Evolutionary conservation across 306 rosid species (phyloP), one percentile per base, ranked within the genome.

Genomic region (Glycyrrhiza uralensis): DNA sequence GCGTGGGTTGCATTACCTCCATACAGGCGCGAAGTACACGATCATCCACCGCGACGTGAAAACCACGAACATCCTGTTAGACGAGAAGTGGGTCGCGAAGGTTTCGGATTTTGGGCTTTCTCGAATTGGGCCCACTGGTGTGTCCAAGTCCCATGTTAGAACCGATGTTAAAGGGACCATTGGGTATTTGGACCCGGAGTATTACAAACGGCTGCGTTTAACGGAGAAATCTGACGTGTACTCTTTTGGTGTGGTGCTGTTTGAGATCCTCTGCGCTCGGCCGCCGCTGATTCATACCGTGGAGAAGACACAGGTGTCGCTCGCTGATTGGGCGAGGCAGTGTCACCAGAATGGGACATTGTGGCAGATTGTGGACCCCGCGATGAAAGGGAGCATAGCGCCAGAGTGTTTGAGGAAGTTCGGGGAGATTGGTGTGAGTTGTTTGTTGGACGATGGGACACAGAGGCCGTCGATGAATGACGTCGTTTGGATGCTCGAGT

Each of bases 41-140:
- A 83, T 88, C 36, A 85, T 88, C 17, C 93, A 88, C 79, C 90
- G 93, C 1, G 93, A 88, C 28, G 93, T 88, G 44, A 88, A 85
- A 41, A 81, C 86, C 2, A 85, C 88, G 0, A 88, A 88, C 5
- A 88, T 88, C 14, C 36, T 88, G 3, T 18, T 88, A 1, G 90
- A 88, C 7, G 82, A 83, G 0, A 81, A 83, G 1, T 79, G 84
- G 84, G 72, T 45, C 0, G 88, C 93, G 0, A 85, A 84, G 67
- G 85, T 88, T 50, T 81, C 90, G 0, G 90, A 88, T 22, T 88
- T 88, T 12, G 93, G 93, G 61, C 26, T 88, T 18, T 85, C 88
- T 0, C 46, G 83, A 49, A 74, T 80, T 0, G 87, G 85, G 72
- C 83, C 87, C 3, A 80, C 50, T 0, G 84, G 82, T 0, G 20